phyloP scores from a whole-genome alignment of 2,329 filamentous ascomycete genomes.

The Hypoxylon sp. region DNA sequence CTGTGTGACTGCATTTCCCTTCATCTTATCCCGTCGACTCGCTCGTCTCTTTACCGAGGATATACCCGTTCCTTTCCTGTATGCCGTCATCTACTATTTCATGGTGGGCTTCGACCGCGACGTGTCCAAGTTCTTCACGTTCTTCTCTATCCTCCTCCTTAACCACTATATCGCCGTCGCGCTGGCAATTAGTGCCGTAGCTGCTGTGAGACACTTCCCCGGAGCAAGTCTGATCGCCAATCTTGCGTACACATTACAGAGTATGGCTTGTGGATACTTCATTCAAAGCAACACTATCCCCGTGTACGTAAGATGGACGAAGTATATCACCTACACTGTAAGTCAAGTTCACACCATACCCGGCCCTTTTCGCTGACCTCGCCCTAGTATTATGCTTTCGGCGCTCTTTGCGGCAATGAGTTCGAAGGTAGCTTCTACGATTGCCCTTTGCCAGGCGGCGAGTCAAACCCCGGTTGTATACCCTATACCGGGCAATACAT shows the following conservation, averaged over 20 bases:
- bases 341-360: conserved; percentile 53
- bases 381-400: conserved; percentile 76
- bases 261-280: conserved; percentile 82
- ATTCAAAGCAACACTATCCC: conserved; percentile 81
- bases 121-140: conserved; percentile 77
- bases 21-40: conserved; percentile 77
- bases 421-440: conserved; percentile 81
- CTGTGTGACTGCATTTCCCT: conserved; percentile 78
- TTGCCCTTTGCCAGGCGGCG: conserved; percentile 75
- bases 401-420: conserved; percentile 80
- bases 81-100: conserved; percentile 81
- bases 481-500: conserved; percentile 80
- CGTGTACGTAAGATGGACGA: conserved; percentile 84
- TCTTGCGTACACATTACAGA: conserved; percentile 79
- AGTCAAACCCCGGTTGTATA: conserved; percentile 74
- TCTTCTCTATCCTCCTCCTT: conserved; percentile 77
- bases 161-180: conserved; percentile 82
- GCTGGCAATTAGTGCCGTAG: conserved; percentile 78
- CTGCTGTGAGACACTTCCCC: conserved; percentile 76
- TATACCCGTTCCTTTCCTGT: conserved; percentile 79
- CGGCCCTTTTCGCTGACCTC: background rate
- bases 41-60: conserved; percentile 80
- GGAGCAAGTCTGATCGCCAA: conserved; percentile 81
- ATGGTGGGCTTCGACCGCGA: conserved; percentile 81
- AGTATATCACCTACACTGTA: conserved; percentile 75